A percentile compares a stretch with the other conserved stretches of the same genome.
Evolutionary conservation across 2,329 filamentous ascomycete genomes (phyloP).

Genomic region (Meredithiella fracta): DNA sequence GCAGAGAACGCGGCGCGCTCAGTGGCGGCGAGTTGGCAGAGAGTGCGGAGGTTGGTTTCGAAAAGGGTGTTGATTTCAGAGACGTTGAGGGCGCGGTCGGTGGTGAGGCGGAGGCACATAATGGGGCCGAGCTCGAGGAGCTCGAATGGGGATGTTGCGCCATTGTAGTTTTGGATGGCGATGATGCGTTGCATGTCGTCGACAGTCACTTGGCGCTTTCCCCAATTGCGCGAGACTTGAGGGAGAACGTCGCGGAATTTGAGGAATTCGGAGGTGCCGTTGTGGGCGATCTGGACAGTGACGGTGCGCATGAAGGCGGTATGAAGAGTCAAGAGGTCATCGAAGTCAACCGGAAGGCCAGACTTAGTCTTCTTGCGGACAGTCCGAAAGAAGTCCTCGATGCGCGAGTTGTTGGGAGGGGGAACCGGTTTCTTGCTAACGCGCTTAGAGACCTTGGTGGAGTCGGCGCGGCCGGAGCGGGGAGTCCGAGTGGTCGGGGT

Average conservation of each 20-base stretch:
- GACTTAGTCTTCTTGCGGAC: slow-evolving; percentile 16
- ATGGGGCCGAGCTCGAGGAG: slow-evolving; percentile 36
- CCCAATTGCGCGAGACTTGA: slow-evolving; percentile 52
- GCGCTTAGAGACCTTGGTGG: slow-evolving; percentile 11
- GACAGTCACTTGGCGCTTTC: slow-evolving; percentile 48
- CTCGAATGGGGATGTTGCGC: slow-evolving; percentile 24
- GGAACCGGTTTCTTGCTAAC: slow-evolving; percentile 14
- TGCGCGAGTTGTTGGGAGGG: slow-evolving; percentile 15
- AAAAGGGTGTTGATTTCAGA: slow-evolving; percentile 38
- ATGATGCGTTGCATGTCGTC: slow-evolving; percentile 52
- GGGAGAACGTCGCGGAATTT: slow-evolving; percentile 46
- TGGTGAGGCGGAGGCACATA: slow-evolving; percentile 30
- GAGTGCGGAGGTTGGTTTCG: slow-evolving; percentile 30
- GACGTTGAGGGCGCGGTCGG: slow-evolving; percentile 29
- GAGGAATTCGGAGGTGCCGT: slow-evolving; percentile 43
- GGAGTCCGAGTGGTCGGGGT: slow-evolving; percentile 13
- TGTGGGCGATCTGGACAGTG: slow-evolving; percentile 52
- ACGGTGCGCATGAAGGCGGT: slow-evolving; percentile 51
- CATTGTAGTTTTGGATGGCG: slow-evolving; percentile 34
- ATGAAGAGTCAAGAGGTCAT: slow-evolving; percentile 47
- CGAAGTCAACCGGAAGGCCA: slow-evolving; percentile 34
- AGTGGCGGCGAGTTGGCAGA: slow-evolving; percentile 26
- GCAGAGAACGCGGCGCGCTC: slow-evolving; percentile 13
- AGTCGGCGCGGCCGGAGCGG: slow-evolving; percentile 13
- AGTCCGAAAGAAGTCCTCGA: slow-evolving; percentile 26